Evolutionary conservation across 1,139 yeast species (phyloP).

Genomic region (Lodderomyces orthopsilosis): DNA sequence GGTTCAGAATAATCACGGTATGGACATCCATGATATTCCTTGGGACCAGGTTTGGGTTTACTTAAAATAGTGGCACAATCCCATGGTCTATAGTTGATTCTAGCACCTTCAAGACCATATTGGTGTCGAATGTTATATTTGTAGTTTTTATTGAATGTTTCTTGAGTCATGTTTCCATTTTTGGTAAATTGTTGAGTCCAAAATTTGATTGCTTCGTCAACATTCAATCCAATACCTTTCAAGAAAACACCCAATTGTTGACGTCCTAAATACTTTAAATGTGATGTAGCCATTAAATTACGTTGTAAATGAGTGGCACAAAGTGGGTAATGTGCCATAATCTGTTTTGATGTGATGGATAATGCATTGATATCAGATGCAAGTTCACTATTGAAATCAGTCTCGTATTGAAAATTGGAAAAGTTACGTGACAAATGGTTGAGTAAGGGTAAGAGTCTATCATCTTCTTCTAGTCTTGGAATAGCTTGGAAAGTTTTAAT

Average conservation of each 20-base stretch:
- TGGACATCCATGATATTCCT: constrained; percentile 91
- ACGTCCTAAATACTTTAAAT: constrained; percentile 79
- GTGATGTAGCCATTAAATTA: constrained; percentile 58
- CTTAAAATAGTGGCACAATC: constrained; percentile 75
- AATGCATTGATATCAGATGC: constrained; percentile 60
- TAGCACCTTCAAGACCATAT: constrained; percentile 89
- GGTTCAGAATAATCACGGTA: constrained; percentile 73
- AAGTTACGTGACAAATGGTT: constrained; percentile 77
- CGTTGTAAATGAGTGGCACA: constrained; percentile 73
- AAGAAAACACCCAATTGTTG: constrained; percentile 81
- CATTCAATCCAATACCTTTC: constrained; percentile 82
- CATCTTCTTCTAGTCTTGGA: constrained; percentile 90
- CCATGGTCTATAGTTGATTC: constrained; percentile 83
- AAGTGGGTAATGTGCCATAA: constrained; percentile 71
- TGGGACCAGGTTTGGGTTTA: constrained; percentile 68
- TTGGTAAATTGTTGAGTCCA: constrained; percentile 76
- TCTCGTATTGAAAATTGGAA: constrained; percentile 53
- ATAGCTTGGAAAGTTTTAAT: constrained; percentile 71
- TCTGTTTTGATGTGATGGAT: constrained; percentile 54
- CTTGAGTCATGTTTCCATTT: constrained; percentile 52
- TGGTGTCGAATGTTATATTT: constrained; percentile 81
- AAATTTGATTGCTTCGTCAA: constrained; percentile 84
- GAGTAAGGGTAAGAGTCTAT: constrained; percentile 78
- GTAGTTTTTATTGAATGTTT: constrained; percentile 84
- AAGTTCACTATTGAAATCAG: constrained; percentile 29